A percentile compares a stretch with the other conserved stretches of the same genome.
These are phyloP conservation scores for Astragalus glycyphyllos DNA, from an alignment of 306 rosid species.

Conservation along the genomic window DNA sequence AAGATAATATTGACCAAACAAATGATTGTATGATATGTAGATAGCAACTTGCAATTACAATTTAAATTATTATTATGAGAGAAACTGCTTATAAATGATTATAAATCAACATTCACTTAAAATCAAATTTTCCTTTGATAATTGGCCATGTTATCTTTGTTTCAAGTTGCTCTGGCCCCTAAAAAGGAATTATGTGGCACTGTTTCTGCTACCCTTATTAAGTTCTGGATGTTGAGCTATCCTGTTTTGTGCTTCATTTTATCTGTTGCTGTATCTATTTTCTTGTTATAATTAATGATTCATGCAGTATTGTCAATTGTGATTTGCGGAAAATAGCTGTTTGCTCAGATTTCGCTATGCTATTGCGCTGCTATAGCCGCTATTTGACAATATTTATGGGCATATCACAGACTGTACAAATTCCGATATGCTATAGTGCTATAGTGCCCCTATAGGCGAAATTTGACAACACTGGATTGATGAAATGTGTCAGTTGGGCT, in stretches of 20 bases:
- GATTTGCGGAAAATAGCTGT: too few relatives aligned
- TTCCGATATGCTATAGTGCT: too few relatives aligned
- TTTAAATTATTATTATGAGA: not conserved
- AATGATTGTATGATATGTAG: too few relatives aligned
- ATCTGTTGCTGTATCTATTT: not conserved
- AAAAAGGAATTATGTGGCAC: not conserved
- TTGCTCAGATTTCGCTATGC: too few relatives aligned
- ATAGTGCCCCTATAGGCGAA: too few relatives aligned
- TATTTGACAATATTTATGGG: too few relatives aligned
- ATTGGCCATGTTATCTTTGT: not conserved
- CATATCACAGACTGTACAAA: too few relatives aligned
- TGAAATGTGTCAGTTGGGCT: too few relatives aligned
- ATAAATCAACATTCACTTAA: not conserved
- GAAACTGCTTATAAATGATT: not conserved
- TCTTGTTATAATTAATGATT: not conserved
- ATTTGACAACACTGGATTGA: too few relatives aligned
- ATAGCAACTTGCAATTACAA: too few relatives aligned
- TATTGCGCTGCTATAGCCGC: too few relatives aligned
- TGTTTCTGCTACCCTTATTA: constrained; percentile 10
- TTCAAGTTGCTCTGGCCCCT: not conserved
- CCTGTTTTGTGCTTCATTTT: not conserved
- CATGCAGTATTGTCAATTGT: too few relatives aligned
- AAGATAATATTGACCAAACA: not conserved
- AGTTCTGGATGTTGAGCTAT: constrained; percentile 18
- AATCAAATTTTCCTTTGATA: not conserved